Evolutionary conservation across 192 early-diverging fungal genomes (phyloP), one percentile per base, ranked within the genome.

Genomic region (Backusella macrospora): DNA sequence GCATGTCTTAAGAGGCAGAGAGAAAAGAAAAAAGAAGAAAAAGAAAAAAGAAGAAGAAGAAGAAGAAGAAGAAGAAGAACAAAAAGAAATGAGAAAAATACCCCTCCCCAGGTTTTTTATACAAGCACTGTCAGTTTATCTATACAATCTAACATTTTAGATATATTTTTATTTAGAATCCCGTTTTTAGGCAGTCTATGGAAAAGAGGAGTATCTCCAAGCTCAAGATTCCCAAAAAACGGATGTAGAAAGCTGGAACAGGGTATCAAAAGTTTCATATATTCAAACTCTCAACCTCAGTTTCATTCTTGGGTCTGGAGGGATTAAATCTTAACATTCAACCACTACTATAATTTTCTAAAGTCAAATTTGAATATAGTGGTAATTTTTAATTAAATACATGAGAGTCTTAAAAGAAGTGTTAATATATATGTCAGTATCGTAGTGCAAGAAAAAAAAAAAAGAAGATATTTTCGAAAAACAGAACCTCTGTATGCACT

Each of bases 161-260:
- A 59, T 59, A 59, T 59, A 23, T 59, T 59, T 46, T 59, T 59
- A 59, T 59, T 59, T 59, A 26, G 21, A 26, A 26, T 59, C 21
- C 52, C 52, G 52, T 59, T 49, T 16, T 18, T 6, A 49, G n/a
- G 48, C n/a, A 49, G 18, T 59, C 52, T 59, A 59, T 59, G 26
- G 26, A 52, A 48, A 49, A 49, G 10, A 21, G 18, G 52, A 6
- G 13, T 0, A 16, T n/a, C 10, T 52, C 21, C 18, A 18, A 52
- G 9, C 49, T 52, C 10, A 9, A 12, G 4, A 12, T 26, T 59
- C 52, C 52, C 52, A 59, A 59, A 9, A 59, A 59, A 26, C n/a
- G 52, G 13, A 4, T 5, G 9, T 13, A 9, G 7, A n/a, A 18
- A 5, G 8, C 21, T 23, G 21, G 26, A 59, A 26, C 26, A 59